These are phyloP conservation scores for Lablab purpureus DNA, from an alignment of 306 rosid species.

Conservation along the genomic window DNA sequence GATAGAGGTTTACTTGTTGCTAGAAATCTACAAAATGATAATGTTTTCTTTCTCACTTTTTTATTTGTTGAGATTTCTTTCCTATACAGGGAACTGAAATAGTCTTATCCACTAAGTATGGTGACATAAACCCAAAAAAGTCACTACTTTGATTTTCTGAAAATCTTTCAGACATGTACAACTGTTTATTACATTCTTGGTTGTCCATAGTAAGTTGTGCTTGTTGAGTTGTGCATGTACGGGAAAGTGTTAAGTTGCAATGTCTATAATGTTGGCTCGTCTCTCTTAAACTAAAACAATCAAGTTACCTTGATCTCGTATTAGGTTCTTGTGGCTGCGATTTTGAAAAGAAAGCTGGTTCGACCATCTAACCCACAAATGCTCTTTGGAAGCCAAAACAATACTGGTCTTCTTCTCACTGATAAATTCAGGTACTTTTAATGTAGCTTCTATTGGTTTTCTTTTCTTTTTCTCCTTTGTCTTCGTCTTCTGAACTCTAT, in stretches of 20 bases:
- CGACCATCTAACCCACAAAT: constrained; percentile 70
- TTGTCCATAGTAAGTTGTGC: not conserved
- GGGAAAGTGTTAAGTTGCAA: not conserved
- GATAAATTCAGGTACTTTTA: constrained; percentile 70
- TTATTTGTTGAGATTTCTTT: too few relatives aligned
- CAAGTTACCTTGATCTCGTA: not conserved
- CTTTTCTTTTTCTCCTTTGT: not conserved
- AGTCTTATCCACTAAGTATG: not conserved
- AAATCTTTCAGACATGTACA: not conserved
- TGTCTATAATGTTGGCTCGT: not conserved
- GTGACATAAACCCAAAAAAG: not conserved
- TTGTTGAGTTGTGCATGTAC: not conserved
- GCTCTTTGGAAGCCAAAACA: constrained; percentile 67
- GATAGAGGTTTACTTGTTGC: not conserved
- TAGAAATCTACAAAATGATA: not conserved
- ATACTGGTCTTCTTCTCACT: constrained; percentile 46
- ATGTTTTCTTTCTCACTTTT: not conserved
- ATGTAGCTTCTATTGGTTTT: not conserved
- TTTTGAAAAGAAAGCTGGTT: constrained; percentile 71
- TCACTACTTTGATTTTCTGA: not conserved
- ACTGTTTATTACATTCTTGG: not conserved
- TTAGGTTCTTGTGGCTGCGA: constrained; percentile 95
- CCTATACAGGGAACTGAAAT: not conserved
- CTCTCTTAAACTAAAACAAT: constrained; percentile 5
- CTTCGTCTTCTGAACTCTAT: not conserved